Percentiles rank a stretch among this genome's conserved stretches.
Evolutionary conservation across 176 grass and related monocot species (phyloP).

Genomic region (Aegilops speltoides): DNA sequence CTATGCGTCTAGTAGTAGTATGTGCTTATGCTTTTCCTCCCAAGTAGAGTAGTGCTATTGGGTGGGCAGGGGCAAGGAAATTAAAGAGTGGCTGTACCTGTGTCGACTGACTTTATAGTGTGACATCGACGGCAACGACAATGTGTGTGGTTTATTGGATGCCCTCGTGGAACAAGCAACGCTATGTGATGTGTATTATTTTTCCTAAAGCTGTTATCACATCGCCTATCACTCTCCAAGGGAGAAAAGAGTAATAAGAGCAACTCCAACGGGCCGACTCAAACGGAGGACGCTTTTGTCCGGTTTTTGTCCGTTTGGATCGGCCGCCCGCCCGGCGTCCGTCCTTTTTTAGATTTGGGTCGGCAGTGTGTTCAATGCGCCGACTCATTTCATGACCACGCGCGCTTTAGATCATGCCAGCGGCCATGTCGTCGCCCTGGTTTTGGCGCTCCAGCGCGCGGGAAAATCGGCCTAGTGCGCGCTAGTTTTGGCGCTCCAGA

Average conservation of each 20-base stretch:
- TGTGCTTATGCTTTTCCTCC: background rate
- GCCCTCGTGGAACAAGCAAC: constrained; percentile 6
- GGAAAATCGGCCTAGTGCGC: no score
- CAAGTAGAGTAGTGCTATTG: background rate
- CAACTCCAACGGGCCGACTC: no score
- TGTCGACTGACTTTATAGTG: constrained; percentile 20
- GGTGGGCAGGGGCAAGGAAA: constrained; percentile 29
- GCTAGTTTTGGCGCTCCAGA: no score
- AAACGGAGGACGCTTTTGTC: no score
- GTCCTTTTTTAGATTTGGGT: no score
- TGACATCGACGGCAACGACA: constrained; percentile 27
- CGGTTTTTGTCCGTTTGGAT: no score
- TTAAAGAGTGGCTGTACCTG: background rate
- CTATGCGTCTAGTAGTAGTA: background rate
- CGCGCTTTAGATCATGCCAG: no score
- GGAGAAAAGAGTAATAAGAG: background rate
- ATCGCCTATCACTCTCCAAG: background rate
- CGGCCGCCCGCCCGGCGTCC: no score
- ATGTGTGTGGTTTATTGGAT: constrained; percentile 26
- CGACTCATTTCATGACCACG: no score
- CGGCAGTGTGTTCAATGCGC: no score
- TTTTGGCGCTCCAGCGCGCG: no score
- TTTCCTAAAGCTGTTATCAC: background rate
- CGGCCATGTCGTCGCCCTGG: no score
- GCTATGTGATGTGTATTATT: background rate